phyloP scores from a whole-genome alignment of 306 rosid species.

The Vachellia collinsii region DNA sequence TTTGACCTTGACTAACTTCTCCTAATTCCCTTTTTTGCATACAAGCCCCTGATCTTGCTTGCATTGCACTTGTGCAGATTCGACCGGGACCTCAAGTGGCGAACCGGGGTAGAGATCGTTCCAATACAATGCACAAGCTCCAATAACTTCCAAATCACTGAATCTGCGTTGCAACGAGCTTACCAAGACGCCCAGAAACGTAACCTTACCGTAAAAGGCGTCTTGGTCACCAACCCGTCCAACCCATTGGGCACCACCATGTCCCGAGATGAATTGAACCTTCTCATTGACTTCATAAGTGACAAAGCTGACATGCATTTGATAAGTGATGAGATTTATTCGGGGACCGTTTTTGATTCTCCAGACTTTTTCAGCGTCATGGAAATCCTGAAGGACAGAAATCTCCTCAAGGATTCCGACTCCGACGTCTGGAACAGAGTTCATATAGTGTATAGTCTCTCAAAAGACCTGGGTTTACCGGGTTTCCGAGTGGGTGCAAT shows the following conservation, averaged over 20 bases:
- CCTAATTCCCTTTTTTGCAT: neutral
- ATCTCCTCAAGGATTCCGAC: conserved; percentile 20
- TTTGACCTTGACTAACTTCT: neutral
- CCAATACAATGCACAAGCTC: conserved; percentile 84
- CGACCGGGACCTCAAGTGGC: conserved; percentile 89
- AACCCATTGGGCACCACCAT: conserved; percentile 80
- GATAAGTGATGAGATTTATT: conserved; percentile 85
- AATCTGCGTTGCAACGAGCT: conserved; percentile 59
- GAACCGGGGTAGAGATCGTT: conserved; percentile 75
- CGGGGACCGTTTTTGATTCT: conserved; percentile 76
- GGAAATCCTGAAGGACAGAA: conserved; percentile 68
- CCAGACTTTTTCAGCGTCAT: conserved; percentile 67
- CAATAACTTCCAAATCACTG: conserved; percentile 74
- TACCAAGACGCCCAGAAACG: conserved; percentile 57
- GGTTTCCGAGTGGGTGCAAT: conserved; percentile 87
- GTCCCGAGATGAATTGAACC: conserved; percentile 54
- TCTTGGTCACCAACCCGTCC: conserved; percentile 84
- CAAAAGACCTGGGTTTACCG: conserved; percentile 87
- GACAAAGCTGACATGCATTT: conserved; percentile 61
- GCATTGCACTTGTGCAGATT: conserved; percentile 57
- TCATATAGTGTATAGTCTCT: conserved; percentile 79
- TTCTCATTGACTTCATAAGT: conserved; percentile 63
- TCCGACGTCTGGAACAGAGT: conserved; percentile 50
- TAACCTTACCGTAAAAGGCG: conserved; percentile 77
- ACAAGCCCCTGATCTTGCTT: conserved; percentile 45